Percentiles rank a stretch among this genome's conserved stretches.
Conservation (phyloP, 176 grass and related monocot genomes). For the Musa itinerans region DNA sequence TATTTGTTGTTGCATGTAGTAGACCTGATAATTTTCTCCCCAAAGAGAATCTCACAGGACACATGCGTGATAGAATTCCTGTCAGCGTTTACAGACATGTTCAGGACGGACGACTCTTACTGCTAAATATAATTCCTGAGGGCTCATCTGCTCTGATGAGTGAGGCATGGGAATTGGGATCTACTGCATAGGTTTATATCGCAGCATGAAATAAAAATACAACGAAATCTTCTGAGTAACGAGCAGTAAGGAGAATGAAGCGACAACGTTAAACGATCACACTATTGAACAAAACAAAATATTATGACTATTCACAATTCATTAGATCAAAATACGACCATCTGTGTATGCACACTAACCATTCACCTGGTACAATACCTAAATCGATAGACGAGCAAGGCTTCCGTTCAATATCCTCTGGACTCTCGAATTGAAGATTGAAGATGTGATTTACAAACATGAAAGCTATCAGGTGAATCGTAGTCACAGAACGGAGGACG, state of each 20-base stretch:
- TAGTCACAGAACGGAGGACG: background rate
- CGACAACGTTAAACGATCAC: background rate
- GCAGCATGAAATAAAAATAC: no score
- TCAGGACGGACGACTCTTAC: no score
- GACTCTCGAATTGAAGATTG: background rate
- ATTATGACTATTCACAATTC: constrained; percentile 7
- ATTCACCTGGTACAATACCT: constrained; percentile 15
- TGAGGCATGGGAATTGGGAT: no score
- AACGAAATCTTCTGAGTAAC: no score
- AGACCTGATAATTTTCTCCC: no score
- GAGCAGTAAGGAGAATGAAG: background rate
- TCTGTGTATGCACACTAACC: constrained; percentile 31
- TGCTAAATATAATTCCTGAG: no score
- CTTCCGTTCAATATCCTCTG: constrained; percentile 11
- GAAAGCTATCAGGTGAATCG: constrained; percentile 17
- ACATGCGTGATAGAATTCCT: no score
- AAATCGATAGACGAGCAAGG: constrained; percentile 18
- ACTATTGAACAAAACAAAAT: background rate
- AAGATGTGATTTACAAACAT: background rate
- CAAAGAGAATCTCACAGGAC: no score
- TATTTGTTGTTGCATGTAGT: no score
- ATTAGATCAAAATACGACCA: background rate
- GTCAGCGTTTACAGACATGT: no score
- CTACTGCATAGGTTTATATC: no score
- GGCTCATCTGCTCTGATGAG: no score